These are phyloP conservation scores for Martiniozyma abietophila DNA, from an alignment of 805 yeast genomes.

Conservation along the genomic window DNA sequence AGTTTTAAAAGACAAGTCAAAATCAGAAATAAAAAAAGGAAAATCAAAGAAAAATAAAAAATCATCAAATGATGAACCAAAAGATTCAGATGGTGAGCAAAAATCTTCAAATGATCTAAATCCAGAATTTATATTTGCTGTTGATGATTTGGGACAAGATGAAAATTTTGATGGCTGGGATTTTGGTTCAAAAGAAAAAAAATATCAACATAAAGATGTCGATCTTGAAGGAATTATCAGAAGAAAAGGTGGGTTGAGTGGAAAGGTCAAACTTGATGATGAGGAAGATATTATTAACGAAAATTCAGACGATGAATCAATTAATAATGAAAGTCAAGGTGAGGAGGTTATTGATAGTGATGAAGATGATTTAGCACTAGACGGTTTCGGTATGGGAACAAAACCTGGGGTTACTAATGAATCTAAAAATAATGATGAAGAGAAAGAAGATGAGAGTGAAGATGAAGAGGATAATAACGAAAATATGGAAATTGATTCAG, in stretches of 20 bases:
- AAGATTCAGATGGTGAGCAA: slow-evolving; percentile 28
- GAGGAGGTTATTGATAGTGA: slow-evolving; percentile 19
- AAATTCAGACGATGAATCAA: slow-evolving; percentile 28
- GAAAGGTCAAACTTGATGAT: slow-evolving; percentile 23
- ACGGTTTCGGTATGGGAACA: slow-evolving; percentile 33
- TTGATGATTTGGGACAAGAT: slow-evolving; percentile 31
- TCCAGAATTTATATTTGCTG: slow-evolving; percentile 63
- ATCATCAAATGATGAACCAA: slow-evolving; percentile 18
- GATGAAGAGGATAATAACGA: slow-evolving; percentile 27
- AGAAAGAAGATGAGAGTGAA: slow-evolving; percentile 26
- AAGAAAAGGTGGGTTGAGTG: slow-evolving; percentile 63
- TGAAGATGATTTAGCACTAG: slow-evolving; percentile 32
- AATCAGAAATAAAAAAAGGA: slow-evolving; percentile 19
- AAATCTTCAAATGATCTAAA: slow-evolving; percentile 50
- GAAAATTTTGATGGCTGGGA: slow-evolving; percentile 74
- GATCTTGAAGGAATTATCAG: slow-evolving; percentile 83
- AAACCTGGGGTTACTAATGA: slow-evolving; percentile 23
- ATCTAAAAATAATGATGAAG: slow-evolving; percentile 14
- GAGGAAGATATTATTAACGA: slow-evolving; percentile 28
- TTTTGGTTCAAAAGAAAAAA: slow-evolving; percentile 30
- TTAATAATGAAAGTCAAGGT: slow-evolving; percentile 29
- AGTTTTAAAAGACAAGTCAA: slow-evolving; percentile 9
- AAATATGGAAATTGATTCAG: slow-evolving; percentile 15
- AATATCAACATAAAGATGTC: slow-evolving; percentile 43
- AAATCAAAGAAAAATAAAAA: slow-evolving; percentile 25